phyloP scores from a whole-genome alignment of 1,284 basidiomycete species.

The Neonothopanus nambi region DNA sequence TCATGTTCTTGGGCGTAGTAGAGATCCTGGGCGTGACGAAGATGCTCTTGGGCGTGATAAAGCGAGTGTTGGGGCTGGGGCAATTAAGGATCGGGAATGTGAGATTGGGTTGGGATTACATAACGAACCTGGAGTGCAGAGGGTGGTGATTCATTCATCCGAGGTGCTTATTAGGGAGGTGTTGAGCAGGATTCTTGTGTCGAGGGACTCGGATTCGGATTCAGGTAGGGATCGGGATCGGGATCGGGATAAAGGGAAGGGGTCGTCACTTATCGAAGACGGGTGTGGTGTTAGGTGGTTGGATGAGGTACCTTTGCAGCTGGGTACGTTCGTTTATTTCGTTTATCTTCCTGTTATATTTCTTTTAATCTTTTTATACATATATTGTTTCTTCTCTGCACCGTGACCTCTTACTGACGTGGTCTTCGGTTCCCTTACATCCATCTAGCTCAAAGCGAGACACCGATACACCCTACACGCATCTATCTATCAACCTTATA shows the following conservation, averaged over 20 bases:
- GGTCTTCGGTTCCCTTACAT: too few species aligned
- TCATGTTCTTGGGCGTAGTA: slow-evolving; percentile 51
- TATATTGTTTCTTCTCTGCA: neutral
- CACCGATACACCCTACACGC: slow-evolving; percentile 30
- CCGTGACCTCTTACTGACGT: neutral
- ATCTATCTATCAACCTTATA: slow-evolving; percentile 36
- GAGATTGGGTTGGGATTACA: slow-evolving; percentile 60
- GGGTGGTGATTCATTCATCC: slow-evolving; percentile 31
- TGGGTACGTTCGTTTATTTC: slow-evolving; percentile 34
- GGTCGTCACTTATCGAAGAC: slow-evolving; percentile 55
- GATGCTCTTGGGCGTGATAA: too few species aligned
- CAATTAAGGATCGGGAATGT: slow-evolving; percentile 34
- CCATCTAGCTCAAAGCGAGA: slow-evolving; percentile 17
- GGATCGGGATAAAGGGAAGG: slow-evolving; percentile 55
- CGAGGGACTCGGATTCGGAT: slow-evolving; percentile 1
- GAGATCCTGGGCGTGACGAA: too few species aligned
- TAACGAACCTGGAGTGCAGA: slow-evolving; percentile 55
- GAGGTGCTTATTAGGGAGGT: slow-evolving; percentile 37
- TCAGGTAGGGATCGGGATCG: slow-evolving; percentile 29
- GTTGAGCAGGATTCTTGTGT: slow-evolving; percentile 32
- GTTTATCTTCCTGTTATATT: neutral
- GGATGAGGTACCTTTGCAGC: slow-evolving; percentile 39
- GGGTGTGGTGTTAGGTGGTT: slow-evolving; percentile 48
- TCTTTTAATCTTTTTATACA: too few species aligned
- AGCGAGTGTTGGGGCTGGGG: slow-evolving; percentile 22